Evolutionary conservation across 352 stramenopile species (phyloP).

Genomic region (Phytopythium chamaehyphon): DNA sequence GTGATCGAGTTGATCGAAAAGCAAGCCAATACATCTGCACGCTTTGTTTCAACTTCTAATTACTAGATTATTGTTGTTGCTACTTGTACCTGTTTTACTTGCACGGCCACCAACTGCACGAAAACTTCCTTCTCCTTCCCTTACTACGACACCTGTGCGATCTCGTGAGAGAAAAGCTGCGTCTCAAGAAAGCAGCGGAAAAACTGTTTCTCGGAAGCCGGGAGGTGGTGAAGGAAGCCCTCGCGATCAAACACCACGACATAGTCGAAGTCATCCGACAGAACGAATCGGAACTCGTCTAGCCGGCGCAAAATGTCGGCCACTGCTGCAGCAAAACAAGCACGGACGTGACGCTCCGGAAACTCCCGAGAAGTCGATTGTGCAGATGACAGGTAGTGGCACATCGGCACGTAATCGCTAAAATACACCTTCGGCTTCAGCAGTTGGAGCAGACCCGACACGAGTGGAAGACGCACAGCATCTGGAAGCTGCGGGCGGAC

Average conservation of each 20-base stretch:
- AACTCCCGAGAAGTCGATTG: conserved; percentile 31
- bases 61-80: not conserved
- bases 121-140: not conserved
- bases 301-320: conserved; percentile 49
- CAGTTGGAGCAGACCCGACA: conserved; percentile 48
- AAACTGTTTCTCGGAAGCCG: conserved; percentile 52
- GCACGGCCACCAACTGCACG: not conserved
- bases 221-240: conserved; percentile 56
- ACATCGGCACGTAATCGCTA: conserved; percentile 73
- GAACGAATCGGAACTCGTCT: conserved; percentile 78
- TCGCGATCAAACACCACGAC: conserved; percentile 83
- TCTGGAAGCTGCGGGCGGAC: conserved; percentile 43
- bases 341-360: conserved; percentile 51
- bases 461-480: conserved; percentile 34
- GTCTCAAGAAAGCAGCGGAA: conserved; percentile 82
- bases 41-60: not conserved
- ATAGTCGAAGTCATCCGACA: conserved; percentile 86
- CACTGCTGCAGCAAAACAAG: conserved; percentile 51
- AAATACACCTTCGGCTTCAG: conserved; percentile 75
- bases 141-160: conserved; percentile 48
- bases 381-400: conserved; percentile 19
- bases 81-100: not conserved
- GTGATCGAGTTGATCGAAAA: not conserved
- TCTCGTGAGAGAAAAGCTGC: conserved; percentile 83
- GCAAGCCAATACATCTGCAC: too few species aligned